Percentiles rank a stretch among this genome's conserved stretches.
phyloP scores from a whole-genome alignment of 129 eudicot species.

The Centrapalus pauciflorus region DNA sequence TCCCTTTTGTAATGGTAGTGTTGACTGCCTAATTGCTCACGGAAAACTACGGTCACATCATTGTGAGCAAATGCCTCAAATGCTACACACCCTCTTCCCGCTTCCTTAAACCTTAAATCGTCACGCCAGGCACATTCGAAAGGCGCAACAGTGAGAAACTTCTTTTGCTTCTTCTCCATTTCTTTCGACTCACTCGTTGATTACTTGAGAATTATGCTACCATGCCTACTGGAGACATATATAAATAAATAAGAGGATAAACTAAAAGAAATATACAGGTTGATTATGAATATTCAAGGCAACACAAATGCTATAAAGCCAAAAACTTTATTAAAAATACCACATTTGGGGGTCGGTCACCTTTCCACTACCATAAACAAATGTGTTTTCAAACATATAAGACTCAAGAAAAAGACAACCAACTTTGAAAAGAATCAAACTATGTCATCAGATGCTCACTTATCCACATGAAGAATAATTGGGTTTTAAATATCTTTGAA shows the following conservation, averaged over 20 bases:
- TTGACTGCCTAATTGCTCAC: constrained; percentile 91
- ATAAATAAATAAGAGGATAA: constrained; percentile 5
- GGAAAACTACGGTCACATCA: constrained; percentile 87
- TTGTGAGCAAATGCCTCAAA: constrained; percentile 97
- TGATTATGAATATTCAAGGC: constrained; percentile 13
- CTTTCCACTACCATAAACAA: constrained; percentile 13
- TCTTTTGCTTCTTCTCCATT: constrained; percentile 70
- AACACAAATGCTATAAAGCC: constrained; percentile 1
- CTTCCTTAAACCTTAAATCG: constrained; percentile 82
- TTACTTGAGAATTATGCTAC: constrained; percentile 20
- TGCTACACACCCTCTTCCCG: constrained; percentile 95
- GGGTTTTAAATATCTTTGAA: constrained; percentile 4
- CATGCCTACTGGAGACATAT: constrained; percentile 1
- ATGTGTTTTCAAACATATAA: constrained; percentile 10
- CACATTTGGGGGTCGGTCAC: constrained; percentile 15
- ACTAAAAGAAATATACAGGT: background rate
- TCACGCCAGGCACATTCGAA: constrained; percentile 96
- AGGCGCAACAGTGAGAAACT: constrained; percentile 89
- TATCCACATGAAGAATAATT: constrained; percentile 18
- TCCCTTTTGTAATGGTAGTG: constrained; percentile 96
- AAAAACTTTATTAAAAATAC: background rate
- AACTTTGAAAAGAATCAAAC: background rate
- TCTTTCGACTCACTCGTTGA: constrained; percentile 2
- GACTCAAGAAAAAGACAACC: constrained; percentile 17
- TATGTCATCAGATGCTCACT: constrained; percentile 20